phyloP scores from a whole-genome alignment of 768 basidiomycete species.

The Mycena crocata region DNA sequence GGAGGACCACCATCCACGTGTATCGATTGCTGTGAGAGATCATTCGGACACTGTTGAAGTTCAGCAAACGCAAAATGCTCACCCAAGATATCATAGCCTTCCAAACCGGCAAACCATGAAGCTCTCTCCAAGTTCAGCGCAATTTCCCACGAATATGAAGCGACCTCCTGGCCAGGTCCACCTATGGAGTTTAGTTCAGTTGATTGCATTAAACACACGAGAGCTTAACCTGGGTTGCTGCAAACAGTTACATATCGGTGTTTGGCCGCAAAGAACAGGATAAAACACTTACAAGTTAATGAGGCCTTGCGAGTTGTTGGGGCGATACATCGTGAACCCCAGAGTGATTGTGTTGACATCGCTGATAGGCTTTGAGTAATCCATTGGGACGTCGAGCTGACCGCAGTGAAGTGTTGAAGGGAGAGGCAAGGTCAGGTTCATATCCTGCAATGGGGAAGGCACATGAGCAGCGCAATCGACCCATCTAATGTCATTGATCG shows the following conservation, averaged over 20 bases:
- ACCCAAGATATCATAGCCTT: slow-evolving; percentile 25
- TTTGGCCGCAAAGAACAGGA: background rate
- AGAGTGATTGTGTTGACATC: slow-evolving; percentile 22
- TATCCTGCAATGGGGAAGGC: slow-evolving; percentile 36
- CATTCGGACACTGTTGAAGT: background rate
- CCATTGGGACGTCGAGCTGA: slow-evolving; percentile 22
- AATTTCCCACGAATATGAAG: slow-evolving; percentile 18
- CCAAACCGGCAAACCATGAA: slow-evolving; percentile 10
- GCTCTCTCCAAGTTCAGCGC: slow-evolving; percentile 11
- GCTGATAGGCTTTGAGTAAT: slow-evolving; percentile 16
- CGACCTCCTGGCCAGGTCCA: slow-evolving; percentile 25
- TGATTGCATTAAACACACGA: background rate
- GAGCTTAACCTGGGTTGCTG: slow-evolving; percentile 12
- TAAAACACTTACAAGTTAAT: slow-evolving; percentile 21
- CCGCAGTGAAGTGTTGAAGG: slow-evolving; percentile 18
- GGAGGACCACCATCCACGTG: slow-evolving; percentile 19
- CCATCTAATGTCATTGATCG: slow-evolving; percentile 8
- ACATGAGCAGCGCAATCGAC: slow-evolving; percentile 31
- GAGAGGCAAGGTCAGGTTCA: slow-evolving; percentile 9
- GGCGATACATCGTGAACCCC: slow-evolving; percentile 25
- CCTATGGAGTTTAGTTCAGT: slow-evolving; percentile 3
- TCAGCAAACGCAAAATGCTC: slow-evolving; percentile 1
- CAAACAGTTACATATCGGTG: background rate
- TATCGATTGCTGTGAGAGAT: slow-evolving; percentile 16
- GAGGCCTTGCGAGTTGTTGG: slow-evolving; percentile 22